Evolutionary conservation across 768 basidiomycete species (phyloP), one percentile per base, ranked within the genome.

Genomic region (Vishniacozyma victoriae): DNA sequence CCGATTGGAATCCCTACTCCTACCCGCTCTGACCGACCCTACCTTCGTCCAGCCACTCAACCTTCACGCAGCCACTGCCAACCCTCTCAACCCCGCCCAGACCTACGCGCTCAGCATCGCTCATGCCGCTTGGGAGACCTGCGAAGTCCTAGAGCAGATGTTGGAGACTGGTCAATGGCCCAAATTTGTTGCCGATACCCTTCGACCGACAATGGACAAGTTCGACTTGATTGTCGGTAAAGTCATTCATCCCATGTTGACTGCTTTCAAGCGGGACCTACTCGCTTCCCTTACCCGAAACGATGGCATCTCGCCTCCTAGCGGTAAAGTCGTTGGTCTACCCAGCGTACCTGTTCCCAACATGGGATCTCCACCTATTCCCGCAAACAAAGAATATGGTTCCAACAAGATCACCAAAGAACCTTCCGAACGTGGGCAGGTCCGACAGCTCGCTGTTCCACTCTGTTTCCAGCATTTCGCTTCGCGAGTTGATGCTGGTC

Each of bases 1-100:
- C n/a, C 70, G 63, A 52, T 22, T 91, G 80, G 82, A 90, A 87
- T 70, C 88, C 82, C 18, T 87, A 81, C 73, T 78, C 84, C 50
- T 88, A 9, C 70, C 90, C 7, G 78, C 80, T 68, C 70, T 92
- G 9, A 88, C 90, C n/a, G 79, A 92, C 47, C 69, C 82, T 23
- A 81, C 84, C 2, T 92, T 87, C 71, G 76, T 79, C 47, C 70
- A 78, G 29, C 75, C 92, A n/a, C 79, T 90, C 54, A 88, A 75
- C 37, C 74, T 77, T 2, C 25, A 44, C 7, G 46, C 59, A 3
- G 35, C 51, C 4, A 31, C 50, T 14, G 33, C 56, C 5, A 46
- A 57, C 29, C 66, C 62, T 0, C 64, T 72, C 50, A 72, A 72
- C 43, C 59, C 63, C 1, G 44, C 57, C 6, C 70, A 71, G 41